Evolutionary conservation across 2,329 filamentous ascomycete species (phyloP), one percentile per base, ranked within the genome.

Genomic region (Penicillium freii): DNA sequence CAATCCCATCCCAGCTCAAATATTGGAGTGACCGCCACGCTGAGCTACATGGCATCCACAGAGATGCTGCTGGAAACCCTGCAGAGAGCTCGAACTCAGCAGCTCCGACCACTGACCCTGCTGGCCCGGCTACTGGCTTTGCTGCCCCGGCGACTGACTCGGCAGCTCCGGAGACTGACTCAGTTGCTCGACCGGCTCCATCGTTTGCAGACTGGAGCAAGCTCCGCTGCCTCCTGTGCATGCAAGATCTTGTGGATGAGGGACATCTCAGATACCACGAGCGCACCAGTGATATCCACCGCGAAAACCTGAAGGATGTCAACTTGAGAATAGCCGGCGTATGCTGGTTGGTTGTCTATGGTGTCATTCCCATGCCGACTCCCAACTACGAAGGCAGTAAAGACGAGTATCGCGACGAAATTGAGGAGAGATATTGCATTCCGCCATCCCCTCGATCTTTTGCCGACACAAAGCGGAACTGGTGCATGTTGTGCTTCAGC

Each of bases 21-120:
- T 88, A 87, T 71, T 90, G 87, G 87, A 84, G 85, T 48, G 85
- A 88, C 66, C 84, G 87, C 49, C 86, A 88, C 67, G 86, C 86
- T 1, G 86, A 90, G 66, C 75, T 89, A 25, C 85, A 87, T 65
- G 82, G 84, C 56, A 80, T 75, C 23, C 67, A 73, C 27, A 70
- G 73, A 44, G 69, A 69, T 19, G 61, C 58, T 6, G 66, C 73
- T 6, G 68, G 69, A 1, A 66, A 66, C 15, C 52, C 55, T 21
- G 56, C 52, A 17, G 63, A 64, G 1, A 58, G 56, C 25, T 50
- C 38, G 58, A 70, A 55, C 33, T 70, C 73, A 72, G 68, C 43
- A 56, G n/a, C n/a, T 58, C 60, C 11, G 39, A n/a, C 25, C 5
- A 45, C 27, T 15, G 27, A 45, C 6, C 3, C 10, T 6, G n/a